Conservation (phyloP, 2,329 filamentous ascomycete genomes). For the Allantophomopsis cytisporea region DNA sequence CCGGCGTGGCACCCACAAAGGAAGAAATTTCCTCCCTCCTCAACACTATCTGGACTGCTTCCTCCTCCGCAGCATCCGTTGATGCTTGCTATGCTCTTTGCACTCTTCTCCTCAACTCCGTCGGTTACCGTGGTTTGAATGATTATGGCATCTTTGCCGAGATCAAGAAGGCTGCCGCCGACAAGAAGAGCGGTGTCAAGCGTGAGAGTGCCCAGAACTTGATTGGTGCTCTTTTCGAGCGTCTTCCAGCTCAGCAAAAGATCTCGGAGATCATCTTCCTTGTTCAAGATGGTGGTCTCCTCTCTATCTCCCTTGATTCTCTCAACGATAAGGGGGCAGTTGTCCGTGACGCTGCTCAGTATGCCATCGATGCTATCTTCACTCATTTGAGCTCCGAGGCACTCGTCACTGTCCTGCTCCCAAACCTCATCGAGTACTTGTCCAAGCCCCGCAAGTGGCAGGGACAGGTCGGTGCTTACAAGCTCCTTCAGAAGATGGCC, state of each 20-base stretch:
- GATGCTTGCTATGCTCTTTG: constrained; percentile 53
- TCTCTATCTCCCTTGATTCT: constrained; percentile 65
- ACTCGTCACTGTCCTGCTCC: constrained; percentile 70
- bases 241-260: constrained; percentile 64
- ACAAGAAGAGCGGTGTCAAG: constrained; percentile 83
- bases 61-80: constrained; percentile 38
- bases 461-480: constrained; percentile 76
- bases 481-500: constrained; percentile 82
- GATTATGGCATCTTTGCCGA: constrained; percentile 48
- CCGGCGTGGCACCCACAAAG: constrained; percentile 38
- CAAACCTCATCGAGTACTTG: constrained; percentile 62
- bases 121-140: constrained; percentile 47
- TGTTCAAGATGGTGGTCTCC: constrained; percentile 62
- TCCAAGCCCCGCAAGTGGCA: constrained; percentile 93
- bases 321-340: constrained; percentile 82
- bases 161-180: constrained; percentile 64
- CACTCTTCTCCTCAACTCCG: constrained; percentile 48
- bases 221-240: constrained; percentile 85
- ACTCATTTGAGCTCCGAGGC: constrained; percentile 67
- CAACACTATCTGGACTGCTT: constrained; percentile 47
- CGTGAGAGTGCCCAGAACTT: constrained; percentile 93
- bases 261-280: constrained; percentile 72
- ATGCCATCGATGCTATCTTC: constrained; percentile 84
- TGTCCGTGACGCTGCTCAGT: constrained; percentile 84
- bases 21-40: constrained; percentile 54